These are phyloP conservation scores for Stemphylium lycopersici DNA, from an alignment of 2,329 filamentous ascomycete genomes.

Conservation along the genomic window DNA sequence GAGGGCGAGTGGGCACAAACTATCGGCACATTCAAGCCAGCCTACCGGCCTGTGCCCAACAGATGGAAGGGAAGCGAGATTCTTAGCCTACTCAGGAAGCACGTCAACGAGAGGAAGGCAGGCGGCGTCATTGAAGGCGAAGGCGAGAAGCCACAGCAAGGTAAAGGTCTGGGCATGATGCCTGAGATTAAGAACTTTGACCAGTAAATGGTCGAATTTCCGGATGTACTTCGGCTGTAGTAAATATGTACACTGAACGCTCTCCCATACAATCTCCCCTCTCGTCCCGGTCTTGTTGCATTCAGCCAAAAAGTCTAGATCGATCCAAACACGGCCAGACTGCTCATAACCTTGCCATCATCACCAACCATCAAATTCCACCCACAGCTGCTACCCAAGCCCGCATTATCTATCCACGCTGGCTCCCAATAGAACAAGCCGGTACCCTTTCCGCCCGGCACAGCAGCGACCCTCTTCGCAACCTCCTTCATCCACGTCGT, in stretches of 20 bases:
- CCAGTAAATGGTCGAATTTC: slow-evolving; percentile 18
- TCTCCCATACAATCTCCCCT: neutral
- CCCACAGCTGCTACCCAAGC: slow-evolving; percentile 67
- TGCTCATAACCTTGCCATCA: slow-evolving; percentile 61
- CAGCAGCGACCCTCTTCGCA: slow-evolving; percentile 60
- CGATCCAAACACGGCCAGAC: slow-evolving; percentile 61
- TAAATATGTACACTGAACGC: slow-evolving; percentile 6
- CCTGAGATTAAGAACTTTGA: slow-evolving; percentile 58
- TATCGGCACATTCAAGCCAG: slow-evolving; percentile 89
- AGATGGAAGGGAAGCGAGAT: slow-evolving; percentile 87
- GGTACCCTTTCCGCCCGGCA: slow-evolving; percentile 56
- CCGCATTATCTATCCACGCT: slow-evolving; percentile 70
- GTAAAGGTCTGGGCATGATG: slow-evolving; percentile 57
- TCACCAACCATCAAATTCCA: slow-evolving; percentile 68
- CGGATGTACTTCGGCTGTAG: slow-evolving; percentile 2
- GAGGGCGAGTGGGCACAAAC: slow-evolving; percentile 96
- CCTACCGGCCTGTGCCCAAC: slow-evolving; percentile 85
- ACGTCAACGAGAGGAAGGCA: slow-evolving; percentile 76
- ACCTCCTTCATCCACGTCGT: slow-evolving; percentile 65
- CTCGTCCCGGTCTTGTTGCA: neutral
- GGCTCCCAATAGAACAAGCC: slow-evolving; percentile 79
- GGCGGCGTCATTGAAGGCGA: slow-evolving; percentile 56
- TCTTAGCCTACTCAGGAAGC: slow-evolving; percentile 74
- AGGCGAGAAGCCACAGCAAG: slow-evolving; percentile 42
- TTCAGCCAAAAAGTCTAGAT: neutral